Evolutionary conservation across 1,139 yeast species (phyloP), one percentile per base, ranked within the genome.

Genomic region (Yamadazyma buinensis): DNA sequence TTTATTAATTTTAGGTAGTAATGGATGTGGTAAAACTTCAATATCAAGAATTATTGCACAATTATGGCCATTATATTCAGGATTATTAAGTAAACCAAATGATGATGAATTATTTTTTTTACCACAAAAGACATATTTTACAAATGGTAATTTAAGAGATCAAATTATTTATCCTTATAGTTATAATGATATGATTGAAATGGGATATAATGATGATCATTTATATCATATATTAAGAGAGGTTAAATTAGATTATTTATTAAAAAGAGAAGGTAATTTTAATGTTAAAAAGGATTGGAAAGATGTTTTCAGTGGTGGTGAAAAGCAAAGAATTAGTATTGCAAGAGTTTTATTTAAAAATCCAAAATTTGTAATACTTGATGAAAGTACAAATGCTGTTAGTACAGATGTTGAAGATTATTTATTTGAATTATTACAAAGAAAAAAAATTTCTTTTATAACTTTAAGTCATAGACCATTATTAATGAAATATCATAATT

Each of bases 381-480:
- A 90, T 59, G 97, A 90, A 59, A 86, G 95, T 23, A 90, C 97
- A 9, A 85, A 88, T 53, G 97, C 97, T 0, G 92, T 90, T 12
- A 80, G 90, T 39, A 83, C 85, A 25, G 97, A 90, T 57, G 90
- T 86, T 54, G 97, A 90, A 59, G 97, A 90, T 46, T 76, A 81
- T 43, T 67, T 90, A 40, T 90, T 88, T 59, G 95, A 86, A 52
- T 59, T 82, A 43, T 71, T 90, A 56, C 84, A 79, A 51, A 65
- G 64, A 39, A 79, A 79, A 49, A 75, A 79, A 30, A 84, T 87
- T 53, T 84, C 95, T 1, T 77, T 85, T 44, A 76, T 90, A 39
- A 87, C 97, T 1, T 76, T 90, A 42, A 79, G 90, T 32, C 96
- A 88, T 57, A 75, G 97, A 35, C 95, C 95, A 24, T 72, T 87